Evolutionary conservation across 371 early-diverging fungal genomes (phyloP), one percentile per base, ranked within the genome.

Genomic region (Rhizomucor pusillus): DNA sequence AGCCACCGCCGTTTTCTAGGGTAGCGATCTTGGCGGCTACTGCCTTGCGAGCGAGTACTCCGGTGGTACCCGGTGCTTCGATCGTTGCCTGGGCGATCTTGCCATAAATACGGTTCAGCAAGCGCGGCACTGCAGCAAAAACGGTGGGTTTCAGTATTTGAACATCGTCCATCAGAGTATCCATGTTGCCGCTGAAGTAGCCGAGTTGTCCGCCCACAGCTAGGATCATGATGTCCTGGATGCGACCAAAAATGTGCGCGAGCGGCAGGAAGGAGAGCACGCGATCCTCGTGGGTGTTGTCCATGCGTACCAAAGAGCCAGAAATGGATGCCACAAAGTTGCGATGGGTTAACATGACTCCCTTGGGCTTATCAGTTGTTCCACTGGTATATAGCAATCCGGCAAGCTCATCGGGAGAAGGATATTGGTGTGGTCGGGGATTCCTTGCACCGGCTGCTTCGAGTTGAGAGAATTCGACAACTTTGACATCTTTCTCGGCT

Each of bases 351-450:
- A 80, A 24, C 66, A 84, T 69, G 14, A 70, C 82, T 39, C 82
- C 82, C 70, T 84, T 61, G 33, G 97, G 97, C n/a, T 60, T 63
- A 1, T 93, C 95, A 0, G 90, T 85, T 35, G 90, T 81, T 47
- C 99, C 98, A 54, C 90, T 89, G 5, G 99, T 99, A 67, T 97
- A 99, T 78, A 95, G 96, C 50, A 99, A 92, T 23, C 93, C 91
- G 56, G 89, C 88, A 14, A 91, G 34, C 54, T 88, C 88, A 3
- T 81, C 78, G 29, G 81, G 70, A 5, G 52, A 56, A 4, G 85
- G 69, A 1, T 66, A 63, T 0, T 59, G 66, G 39, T 68, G 74
- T 7, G 59, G 60, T 18, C 58, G 57, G 47, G 65, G 66, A 33
- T 69, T 59, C 23, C 68, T 66, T n/a, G 43, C 64, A 3, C 78